Evolutionary conservation across 2,329 filamentous ascomycete genomes (phyloP), one percentile per base, ranked within the genome.

Genomic region (Pseudopyrenochaeta lycopersici): DNA sequence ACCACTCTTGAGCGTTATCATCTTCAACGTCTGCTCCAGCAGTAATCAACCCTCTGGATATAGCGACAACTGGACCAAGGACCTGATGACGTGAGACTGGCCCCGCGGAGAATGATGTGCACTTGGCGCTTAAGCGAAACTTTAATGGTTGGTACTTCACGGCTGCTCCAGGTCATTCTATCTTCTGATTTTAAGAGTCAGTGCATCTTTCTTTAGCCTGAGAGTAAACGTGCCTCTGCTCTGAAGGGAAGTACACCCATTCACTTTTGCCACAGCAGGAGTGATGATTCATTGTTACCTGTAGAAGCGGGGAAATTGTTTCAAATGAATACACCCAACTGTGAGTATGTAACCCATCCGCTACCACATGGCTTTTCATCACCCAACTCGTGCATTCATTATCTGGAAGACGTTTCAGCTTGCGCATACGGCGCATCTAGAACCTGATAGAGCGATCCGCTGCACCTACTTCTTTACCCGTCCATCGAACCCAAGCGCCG

Each of bases 41-140:
- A 27, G 4, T 9, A 27, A 27, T 27, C 23, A 27, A 27, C 4
- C 23, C 23, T 27, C 9, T 5, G 23, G 4, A 27, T 27, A 5
- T 27, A 5, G 4, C 4, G 32, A 14, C 5, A 30, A 9, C 6
- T 31, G 15, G n/a, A 30, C 15, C 21, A 11, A 29, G 41, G n/a
- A 21, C 17, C 20, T 29, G 31, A 46, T 54, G 42, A 46, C 52
- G 42, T 46, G 23, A 18, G 20, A 11, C 33, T 17, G 27, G 14
- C 32, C 40, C 21, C 23, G 12, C 21, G 39, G 23, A 23, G 10
- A 12, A 39, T 31, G 23, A 29, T 23, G 10, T 10, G 23, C 40
- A 41, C 27, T n/a, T 33, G 21, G 20, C 12, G 10, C 14, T 27
- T 31, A 43, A 33, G 29, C 30, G 41, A 33, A 17, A 7, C 10